Conservation (phyloP, 768 basidiomycete genomes). For the Mycena alexandri region DNA sequence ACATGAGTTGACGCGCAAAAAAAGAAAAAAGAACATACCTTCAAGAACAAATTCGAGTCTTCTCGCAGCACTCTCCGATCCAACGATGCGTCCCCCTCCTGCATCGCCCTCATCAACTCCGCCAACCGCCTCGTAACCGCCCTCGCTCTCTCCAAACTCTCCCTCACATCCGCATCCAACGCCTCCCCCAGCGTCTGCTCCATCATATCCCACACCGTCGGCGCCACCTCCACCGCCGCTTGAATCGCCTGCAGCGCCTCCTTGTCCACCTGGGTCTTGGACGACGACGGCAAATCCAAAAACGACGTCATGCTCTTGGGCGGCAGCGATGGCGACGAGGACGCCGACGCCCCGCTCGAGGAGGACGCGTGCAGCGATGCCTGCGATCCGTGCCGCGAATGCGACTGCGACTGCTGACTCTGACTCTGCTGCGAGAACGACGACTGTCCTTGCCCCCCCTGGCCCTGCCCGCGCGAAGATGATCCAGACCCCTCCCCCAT, state of each 20-base stretch:
- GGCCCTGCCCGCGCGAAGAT: constrained; percentile 35
- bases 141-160: constrained; percentile 72
- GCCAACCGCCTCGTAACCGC: constrained; percentile 73
- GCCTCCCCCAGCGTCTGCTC: constrained; percentile 72
- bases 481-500: constrained; percentile 28
- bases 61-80: constrained; percentile 78
- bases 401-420: constrained; percentile 28
- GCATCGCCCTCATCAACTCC: constrained; percentile 68
- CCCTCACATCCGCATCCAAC: constrained; percentile 61
- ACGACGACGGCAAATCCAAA: constrained; percentile 64
- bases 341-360: constrained; percentile 47
- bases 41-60: constrained; percentile 85
- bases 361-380: constrained; percentile 52
- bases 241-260: constrained; percentile 86
- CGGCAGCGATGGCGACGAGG: constrained; percentile 55
- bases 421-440: constrained; percentile 38
- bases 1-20: background rate
- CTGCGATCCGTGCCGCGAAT: constrained; percentile 58
- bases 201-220: constrained; percentile 85
- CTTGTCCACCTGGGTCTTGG: constrained; percentile 78
- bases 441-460: background rate
- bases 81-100: constrained; percentile 64
- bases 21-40: constrained; percentile 61
- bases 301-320: constrained; percentile 48
- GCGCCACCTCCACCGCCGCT: constrained; percentile 82